Evolutionary conservation across 768 basidiomycete species (phyloP).

Genomic region (Rhizopogon sp.): DNA sequence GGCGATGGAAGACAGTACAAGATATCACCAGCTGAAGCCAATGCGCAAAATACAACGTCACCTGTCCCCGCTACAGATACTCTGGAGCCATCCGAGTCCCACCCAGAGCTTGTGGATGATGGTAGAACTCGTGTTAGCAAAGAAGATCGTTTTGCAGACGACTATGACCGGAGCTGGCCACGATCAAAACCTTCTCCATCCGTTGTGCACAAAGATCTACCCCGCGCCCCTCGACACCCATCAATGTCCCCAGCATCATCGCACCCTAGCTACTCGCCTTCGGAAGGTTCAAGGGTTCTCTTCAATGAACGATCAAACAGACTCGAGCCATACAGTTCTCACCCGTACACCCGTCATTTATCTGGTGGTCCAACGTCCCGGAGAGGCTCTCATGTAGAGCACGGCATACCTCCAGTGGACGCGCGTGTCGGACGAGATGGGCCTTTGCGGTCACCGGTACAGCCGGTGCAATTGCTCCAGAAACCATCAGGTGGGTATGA

Average conservation of each 20-base stretch:
- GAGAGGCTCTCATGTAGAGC: slow-evolving; percentile 42
- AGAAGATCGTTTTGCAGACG: slow-evolving; percentile 87
- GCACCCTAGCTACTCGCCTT: slow-evolving; percentile 40
- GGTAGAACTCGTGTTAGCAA: slow-evolving; percentile 38
- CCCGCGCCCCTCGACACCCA: slow-evolving; percentile 26
- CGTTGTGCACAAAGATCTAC: slow-evolving; percentile 36
- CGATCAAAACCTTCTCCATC: slow-evolving; percentile 52
- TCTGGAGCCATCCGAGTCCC: slow-evolving; percentile 5
- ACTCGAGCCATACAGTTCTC: slow-evolving; percentile 74
- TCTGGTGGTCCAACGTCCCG: slow-evolving; percentile 25
- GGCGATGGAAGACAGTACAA: slow-evolving; percentile 92
- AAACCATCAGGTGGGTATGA: slow-evolving; percentile 33
- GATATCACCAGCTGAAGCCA: slow-evolving; percentile 46
- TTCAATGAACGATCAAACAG: slow-evolving; percentile 95
- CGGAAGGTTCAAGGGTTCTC: slow-evolving; percentile 66
- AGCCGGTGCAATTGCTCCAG: slow-evolving; percentile 55
- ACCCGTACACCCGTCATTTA: slow-evolving; percentile 38
- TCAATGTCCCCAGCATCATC: slow-evolving; percentile 32
- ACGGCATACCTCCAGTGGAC: slow-evolving; percentile 32
- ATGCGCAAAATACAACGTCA: slow-evolving; percentile 1
- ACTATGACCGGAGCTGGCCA: slow-evolving; percentile 98
- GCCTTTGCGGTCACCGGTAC: slow-evolving; percentile 33
- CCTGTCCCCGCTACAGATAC: slow-evolving; percentile 6
- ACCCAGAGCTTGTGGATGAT: slow-evolving; percentile 11
- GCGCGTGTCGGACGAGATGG: slow-evolving; percentile 41